Evolutionary conservation across 2,329 filamentous ascomycete species (phyloP), one percentile per base, ranked within the genome.

Genomic region (Colletotrichum sp.): DNA sequence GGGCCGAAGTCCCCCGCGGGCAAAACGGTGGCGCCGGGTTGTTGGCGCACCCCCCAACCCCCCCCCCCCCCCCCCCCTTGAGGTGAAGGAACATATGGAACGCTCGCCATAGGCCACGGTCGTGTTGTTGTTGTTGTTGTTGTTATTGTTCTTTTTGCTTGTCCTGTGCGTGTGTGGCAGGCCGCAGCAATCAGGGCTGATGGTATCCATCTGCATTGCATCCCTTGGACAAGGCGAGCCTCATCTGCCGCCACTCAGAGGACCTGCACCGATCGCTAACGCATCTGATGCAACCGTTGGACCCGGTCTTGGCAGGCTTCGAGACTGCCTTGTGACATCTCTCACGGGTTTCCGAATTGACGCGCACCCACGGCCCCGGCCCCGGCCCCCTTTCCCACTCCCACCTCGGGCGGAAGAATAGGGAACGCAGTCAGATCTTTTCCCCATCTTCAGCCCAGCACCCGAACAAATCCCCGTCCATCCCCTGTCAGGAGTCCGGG

Each of bases 281-380:
- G 30, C 68, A 65, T 65, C 61, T 38, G 71, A 61, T 61, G 34
- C 72, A 34, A 61, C 59, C 72, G 24, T 66, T 59, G 52, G 61
- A 71, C 72, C 72, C 61, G 52, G 68, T 59, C 68, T 71, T 74
- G 72, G 72, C 72, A 34, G 59, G n/a, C 68, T 74, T 71, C 72
- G 52, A 74, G 68, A 61, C 68, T 26, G 67, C 72, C 52, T 61
- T 74, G 72, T 71, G 34, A 74, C 71, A 58, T 68, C 48, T 65
- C 34, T 28, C 28, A n/a, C 48, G 18, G 26, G 69, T 59, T 68
- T 68, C 65, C 24, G 65, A 43, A 43, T 14, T 28, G 65, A 68
- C 24, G 52, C 65, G 21, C 52, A 24, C 21, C 30, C 48, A 43
- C 32, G 52, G 62, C 62, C 62, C 34, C 36, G 26, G 58, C 10